Conservation (phyloP, 148 eudicot species). For the Chenopodium berlandieri region DNA sequence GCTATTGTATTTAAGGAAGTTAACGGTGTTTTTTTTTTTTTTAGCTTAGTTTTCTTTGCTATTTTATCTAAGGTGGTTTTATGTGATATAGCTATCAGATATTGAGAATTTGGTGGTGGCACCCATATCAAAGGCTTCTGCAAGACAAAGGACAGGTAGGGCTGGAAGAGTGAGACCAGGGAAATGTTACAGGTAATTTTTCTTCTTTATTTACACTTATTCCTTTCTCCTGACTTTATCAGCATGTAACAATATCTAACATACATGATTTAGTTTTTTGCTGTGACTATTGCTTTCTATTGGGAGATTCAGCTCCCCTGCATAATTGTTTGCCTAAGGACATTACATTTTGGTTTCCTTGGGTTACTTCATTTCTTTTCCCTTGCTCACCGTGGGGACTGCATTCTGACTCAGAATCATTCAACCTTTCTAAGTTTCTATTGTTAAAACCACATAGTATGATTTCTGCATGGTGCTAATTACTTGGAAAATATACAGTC, state of each 20-base stretch:
- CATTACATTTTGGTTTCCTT: background rate
- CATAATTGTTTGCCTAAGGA: background rate
- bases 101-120: conserved; percentile 91
- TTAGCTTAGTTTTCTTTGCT: conserved; percentile 1
- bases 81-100: conserved; percentile 63
- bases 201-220: background rate
- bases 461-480: background rate
- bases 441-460: background rate
- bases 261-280: background rate
- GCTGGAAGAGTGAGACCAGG: conserved; percentile 98
- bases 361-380: background rate
- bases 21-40: background rate
- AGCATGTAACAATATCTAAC: background rate
- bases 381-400: background rate
- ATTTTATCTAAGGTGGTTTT: conserved; percentile 13
- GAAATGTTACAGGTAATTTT: conserved; percentile 78
- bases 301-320: background rate
- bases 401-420: background rate
- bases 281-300: background rate
- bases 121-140: conserved; percentile 97
- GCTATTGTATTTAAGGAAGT: background rate
- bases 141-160: conserved; percentile 96
- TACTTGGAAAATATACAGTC: background rate
- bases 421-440: background rate
- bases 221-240: background rate